Percentiles rank a stretch among this genome's conserved stretches.
phyloP scores from a whole-genome alignment of 2,329 filamentous ascomycete species.

The Neonectria coccinea region DNA sequence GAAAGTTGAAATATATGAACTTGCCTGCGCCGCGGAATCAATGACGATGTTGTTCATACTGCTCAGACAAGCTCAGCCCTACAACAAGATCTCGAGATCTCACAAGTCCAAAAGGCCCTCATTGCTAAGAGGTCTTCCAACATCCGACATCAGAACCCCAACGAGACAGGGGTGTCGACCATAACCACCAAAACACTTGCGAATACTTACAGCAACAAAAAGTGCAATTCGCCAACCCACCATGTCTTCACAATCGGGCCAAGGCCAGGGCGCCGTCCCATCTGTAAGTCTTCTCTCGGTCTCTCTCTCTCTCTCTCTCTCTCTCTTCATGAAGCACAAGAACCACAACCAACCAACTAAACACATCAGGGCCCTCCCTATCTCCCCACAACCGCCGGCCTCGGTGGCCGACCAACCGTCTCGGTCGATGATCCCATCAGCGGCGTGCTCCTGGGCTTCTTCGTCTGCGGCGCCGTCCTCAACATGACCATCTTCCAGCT shows the following conservation, averaged over 20 bases:
- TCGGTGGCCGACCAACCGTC: conserved; percentile 69
- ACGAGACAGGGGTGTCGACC: neutral
- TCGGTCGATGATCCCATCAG: conserved; percentile 73
- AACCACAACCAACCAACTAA: conserved; percentile 9
- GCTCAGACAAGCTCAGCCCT: conserved; percentile 12
- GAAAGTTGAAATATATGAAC: conserved; percentile 5
- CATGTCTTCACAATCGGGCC: conserved; percentile 35
- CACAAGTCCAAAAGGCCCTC: neutral
- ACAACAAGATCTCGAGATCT: neutral
- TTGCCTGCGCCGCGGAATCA: neutral
- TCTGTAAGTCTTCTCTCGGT: conserved; percentile 22
- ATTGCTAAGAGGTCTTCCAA: neutral
- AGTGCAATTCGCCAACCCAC: neutral
- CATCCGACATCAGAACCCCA: neutral
- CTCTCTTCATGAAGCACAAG: neutral
- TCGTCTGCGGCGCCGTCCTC: conserved; percentile 61
- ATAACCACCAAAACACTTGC: neutral
- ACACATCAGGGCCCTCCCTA: conserved; percentile 52
- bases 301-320: neutral
- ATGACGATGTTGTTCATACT: conserved; percentile 10
- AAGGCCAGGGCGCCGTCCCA: conserved; percentile 22
- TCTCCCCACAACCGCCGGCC: conserved; percentile 56
- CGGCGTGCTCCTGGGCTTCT: conserved; percentile 71
- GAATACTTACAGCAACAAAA: neutral
- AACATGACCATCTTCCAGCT: conserved; percentile 70